Percentiles rank a stretch among this genome's conserved stretches.
Conservation (phyloP, 2,329 filamentous ascomycete species). For the Ascochyta fabae region DNA sequence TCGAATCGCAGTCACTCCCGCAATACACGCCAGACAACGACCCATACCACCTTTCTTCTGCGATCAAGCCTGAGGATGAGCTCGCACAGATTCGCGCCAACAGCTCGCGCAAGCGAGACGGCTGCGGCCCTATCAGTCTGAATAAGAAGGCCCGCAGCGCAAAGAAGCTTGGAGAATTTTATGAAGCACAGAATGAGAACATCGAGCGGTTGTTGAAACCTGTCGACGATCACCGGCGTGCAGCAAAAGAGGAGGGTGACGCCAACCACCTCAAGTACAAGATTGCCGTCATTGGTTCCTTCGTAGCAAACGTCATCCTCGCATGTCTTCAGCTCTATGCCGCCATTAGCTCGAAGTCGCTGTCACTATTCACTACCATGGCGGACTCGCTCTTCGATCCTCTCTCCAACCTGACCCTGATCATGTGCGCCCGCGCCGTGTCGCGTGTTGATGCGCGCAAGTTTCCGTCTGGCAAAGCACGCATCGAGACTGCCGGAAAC, state of each 20-base stretch:
- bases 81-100: conserved; percentile 81
- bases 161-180: conserved; percentile 77
- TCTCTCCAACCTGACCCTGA: conserved; percentile 83
- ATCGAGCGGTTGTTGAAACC: conserved; percentile 91
- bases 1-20: conserved; percentile 61
- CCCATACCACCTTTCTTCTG: conserved; percentile 78
- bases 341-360: conserved; percentile 83
- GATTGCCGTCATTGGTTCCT: conserved; percentile 71
- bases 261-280: conserved; percentile 81
- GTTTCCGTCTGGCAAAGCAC: conserved; percentile 90
- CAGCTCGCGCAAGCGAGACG: conserved; percentile 75
- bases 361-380: conserved; percentile 97
- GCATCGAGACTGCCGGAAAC: conserved; percentile 94
- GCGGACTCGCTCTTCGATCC: conserved; percentile 95
- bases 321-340: conserved; percentile 86
- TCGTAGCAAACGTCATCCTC: conserved; percentile 81
- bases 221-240: conserved; percentile 86
- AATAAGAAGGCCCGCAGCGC: conserved; percentile 53
- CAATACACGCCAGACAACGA: conserved; percentile 71
- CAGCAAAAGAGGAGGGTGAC: conserved; percentile 78
- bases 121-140: conserved; percentile 53
- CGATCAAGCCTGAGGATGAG: conserved; percentile 78
- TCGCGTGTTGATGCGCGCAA: conserved; percentile 82
- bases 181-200: conserved; percentile 88
- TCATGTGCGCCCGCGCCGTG: conserved; percentile 86